A percentile compares a stretch with the other conserved stretches of the same genome.
Conservation (phyloP, 768 basidiomycete genomes). For the Dacryopinax spathularia region DNA sequence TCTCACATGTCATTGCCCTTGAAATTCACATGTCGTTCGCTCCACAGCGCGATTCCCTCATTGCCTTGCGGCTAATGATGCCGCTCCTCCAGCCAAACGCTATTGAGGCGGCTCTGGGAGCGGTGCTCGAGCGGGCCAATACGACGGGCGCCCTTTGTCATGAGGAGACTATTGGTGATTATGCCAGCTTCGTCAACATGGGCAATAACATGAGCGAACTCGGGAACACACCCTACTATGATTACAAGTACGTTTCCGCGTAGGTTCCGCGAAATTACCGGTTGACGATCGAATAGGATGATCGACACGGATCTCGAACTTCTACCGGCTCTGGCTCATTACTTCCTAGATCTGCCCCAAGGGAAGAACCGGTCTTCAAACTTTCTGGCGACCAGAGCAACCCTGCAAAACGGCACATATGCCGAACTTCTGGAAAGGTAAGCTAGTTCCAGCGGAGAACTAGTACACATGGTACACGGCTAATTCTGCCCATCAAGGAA, state of each 20-base stretch:
- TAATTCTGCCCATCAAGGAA: constrained; percentile 18
- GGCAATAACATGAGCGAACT: constrained; percentile 25
- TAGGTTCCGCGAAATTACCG: not conserved
- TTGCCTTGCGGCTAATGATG: constrained; percentile 31
- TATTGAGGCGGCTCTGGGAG: constrained; percentile 32
- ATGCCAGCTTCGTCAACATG: constrained; percentile 32
- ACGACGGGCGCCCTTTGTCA: constrained; percentile 32
- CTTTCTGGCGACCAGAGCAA: constrained; percentile 26
- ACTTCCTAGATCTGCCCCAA: constrained; percentile 33
- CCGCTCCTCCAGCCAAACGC: constrained; percentile 29
- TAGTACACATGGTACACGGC: too few relatives aligned
- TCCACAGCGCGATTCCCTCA: constrained; percentile 27
- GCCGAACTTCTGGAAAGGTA: constrained; percentile 26
- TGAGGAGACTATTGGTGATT: constrained; percentile 29
- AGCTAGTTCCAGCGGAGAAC: too few relatives aligned
- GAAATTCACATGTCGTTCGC: not conserved
- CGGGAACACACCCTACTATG: constrained; percentile 30
- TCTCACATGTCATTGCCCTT: not conserved
- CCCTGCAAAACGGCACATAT: constrained; percentile 32
- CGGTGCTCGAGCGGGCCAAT: constrained; percentile 32
- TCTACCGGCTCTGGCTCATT: constrained; percentile 31
- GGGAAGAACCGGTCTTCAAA: constrained; percentile 24
- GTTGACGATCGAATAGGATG: constrained; percentile 24
- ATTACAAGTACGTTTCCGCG: constrained; percentile 23
- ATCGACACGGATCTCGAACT: constrained; percentile 33